These are phyloP conservation scores for Apium graveolens DNA, from an alignment of 129 eudicot genomes.

Conservation along the genomic window DNA sequence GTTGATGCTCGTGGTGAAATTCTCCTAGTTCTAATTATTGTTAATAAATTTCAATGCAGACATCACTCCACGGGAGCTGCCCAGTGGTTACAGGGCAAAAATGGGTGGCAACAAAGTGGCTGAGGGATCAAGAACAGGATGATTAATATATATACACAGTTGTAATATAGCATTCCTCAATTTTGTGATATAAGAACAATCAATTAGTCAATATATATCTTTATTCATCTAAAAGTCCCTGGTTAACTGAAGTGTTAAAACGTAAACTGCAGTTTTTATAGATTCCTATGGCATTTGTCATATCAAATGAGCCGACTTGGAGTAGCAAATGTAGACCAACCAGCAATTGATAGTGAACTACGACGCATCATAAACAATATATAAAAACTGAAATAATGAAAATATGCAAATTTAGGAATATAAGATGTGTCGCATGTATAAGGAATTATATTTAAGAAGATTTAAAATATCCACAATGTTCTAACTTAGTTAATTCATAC, in stretches of 20 bases:
- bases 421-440: neutral
- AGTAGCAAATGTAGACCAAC: neutral
- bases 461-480: neutral
- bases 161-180: neutral
- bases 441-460: too few species aligned
- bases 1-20: neutral
- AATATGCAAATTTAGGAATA: neutral
- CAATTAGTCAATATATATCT: neutral
- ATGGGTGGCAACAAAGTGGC: constrained; percentile 99
- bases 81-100: constrained; percentile 83
- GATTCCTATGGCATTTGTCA: neutral
- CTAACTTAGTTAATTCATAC: neutral
- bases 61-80: constrained; percentile 93
- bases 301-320: neutral
- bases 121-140: constrained; percentile 64
- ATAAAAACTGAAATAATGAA: neutral
- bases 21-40: neutral
- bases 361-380: neutral
- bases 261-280: neutral
- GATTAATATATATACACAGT: constrained; percentile 13
- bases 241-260: neutral
- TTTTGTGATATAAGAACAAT: constrained; percentile 4
- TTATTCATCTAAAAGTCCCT: neutral
- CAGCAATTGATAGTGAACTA: neutral
- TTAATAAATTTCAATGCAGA: constrained; percentile 26